phyloP scores from a whole-genome alignment of 208 protist species.

The Acanthamoeba sp. region DNA sequence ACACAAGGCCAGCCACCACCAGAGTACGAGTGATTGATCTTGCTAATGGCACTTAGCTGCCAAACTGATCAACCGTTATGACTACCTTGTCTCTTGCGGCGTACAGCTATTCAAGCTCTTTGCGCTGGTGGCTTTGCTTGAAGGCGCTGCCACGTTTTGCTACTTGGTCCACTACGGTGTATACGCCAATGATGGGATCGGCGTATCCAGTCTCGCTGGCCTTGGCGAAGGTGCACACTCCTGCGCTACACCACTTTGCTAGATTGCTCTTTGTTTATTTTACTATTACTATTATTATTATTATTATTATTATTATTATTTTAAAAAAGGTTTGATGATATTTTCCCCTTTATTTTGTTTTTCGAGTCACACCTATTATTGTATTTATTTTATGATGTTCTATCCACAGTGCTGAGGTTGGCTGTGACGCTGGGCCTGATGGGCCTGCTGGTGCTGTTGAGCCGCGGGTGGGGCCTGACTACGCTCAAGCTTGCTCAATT shows the following conservation, averaged over 20 bases:
- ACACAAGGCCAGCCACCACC: not conserved
- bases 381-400: not conserved
- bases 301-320: too few relatives aligned
- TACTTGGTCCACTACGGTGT: not conserved
- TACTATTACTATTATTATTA: too few relatives aligned
- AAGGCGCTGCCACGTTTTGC: not conserved
- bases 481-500: not conserved
- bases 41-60: too few relatives aligned
- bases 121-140: not conserved
- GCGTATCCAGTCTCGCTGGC: not conserved
- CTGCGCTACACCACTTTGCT: not conserved
- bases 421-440: not conserved
- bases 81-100: not conserved
- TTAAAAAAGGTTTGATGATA: too few relatives aligned
- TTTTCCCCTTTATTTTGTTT: too few relatives aligned
- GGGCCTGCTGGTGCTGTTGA: not conserved
- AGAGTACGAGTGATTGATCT: not conserved
- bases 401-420: not conserved
- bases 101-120: constrained; percentile 14
- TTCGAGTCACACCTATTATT: too few relatives aligned
- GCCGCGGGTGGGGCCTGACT: not conserved
- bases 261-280: too few relatives aligned
- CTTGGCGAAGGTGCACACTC: not conserved
- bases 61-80: too few relatives aligned
- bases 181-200: not conserved